Conservation (phyloP, 2,329 filamentous ascomycete genomes). For the Stemphylium beticola region DNA sequence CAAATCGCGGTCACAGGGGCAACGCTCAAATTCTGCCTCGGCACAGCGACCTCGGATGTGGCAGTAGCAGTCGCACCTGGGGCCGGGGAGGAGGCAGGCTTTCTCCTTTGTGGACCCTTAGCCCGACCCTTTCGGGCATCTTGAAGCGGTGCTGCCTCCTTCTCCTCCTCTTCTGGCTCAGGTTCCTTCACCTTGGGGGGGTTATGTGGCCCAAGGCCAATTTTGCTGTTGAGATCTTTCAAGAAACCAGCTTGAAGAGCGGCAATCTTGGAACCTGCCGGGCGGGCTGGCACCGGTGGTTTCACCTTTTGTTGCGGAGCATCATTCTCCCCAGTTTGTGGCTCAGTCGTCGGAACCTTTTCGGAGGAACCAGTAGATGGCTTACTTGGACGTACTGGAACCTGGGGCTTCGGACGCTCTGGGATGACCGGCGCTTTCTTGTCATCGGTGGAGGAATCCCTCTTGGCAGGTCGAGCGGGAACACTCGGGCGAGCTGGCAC, state of each 20-base stretch:
- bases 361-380: conserved; percentile 50
- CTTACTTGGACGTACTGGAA: conserved; percentile 67
- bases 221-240: conserved; percentile 87
- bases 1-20: conserved; percentile 42
- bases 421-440: conserved; percentile 60
- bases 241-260: conserved; percentile 90
- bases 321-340: conserved; percentile 38
- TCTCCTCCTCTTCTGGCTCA: conserved; percentile 62
- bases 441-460: conserved; percentile 56
- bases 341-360: conserved; percentile 41
- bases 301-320: conserved; percentile 70
- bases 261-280: conserved; percentile 84
- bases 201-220: conserved; percentile 83
- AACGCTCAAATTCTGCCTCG: conserved; percentile 33
- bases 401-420: conserved; percentile 67
- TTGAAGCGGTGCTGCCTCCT: conserved; percentile 74
- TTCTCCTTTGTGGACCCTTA: conserved; percentile 81
- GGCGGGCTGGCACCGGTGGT: conserved; percentile 79
- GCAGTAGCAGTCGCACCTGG: conserved; percentile 56
- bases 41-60: conserved; percentile 47
- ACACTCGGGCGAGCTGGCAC: conserved; percentile 39
- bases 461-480: conserved; percentile 44
- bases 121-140: conserved; percentile 93
- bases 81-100: conserved; percentile 67
- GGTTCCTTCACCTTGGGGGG: conserved; percentile 76